A percentile compares a stretch with the other conserved stretches of the same genome.
Conservation (phyloP, 2,329 filamentous ascomycete genomes). For the Hymenoscyphus fraxineus region DNA sequence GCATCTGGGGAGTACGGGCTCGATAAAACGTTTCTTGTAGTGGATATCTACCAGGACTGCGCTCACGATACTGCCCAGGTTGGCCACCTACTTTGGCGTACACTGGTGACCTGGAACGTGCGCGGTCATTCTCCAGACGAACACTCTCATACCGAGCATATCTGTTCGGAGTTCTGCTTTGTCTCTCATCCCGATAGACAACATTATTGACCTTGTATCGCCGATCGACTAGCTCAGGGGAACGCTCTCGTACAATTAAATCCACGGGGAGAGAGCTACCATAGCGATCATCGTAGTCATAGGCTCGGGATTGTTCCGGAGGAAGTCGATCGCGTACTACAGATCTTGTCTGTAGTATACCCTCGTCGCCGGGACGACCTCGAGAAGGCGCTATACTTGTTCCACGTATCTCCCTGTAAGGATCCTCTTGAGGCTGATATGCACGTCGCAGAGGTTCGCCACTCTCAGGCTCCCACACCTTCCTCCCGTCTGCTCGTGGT, state of each 20-base stretch:
- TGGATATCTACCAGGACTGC: constrained; percentile 29
- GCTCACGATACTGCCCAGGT: constrained; percentile 33
- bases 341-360: constrained; percentile 17
- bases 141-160: constrained; percentile 36
- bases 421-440: constrained; percentile 18
- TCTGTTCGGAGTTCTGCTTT: constrained; percentile 33
- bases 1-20: constrained; percentile 26
- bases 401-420: constrained; percentile 18
- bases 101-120: constrained; percentile 36
- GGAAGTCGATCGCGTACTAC: constrained; percentile 23
- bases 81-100: constrained; percentile 31
- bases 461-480: constrained; percentile 22
- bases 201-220: constrained; percentile 34
- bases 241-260: constrained; percentile 26
- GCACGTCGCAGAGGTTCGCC: constrained; percentile 12
- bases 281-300: constrained; percentile 30
- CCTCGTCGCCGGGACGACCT: constrained; percentile 17
- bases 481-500: constrained; percentile 12
- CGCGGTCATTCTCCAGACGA: constrained; percentile 33
- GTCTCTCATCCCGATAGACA: constrained; percentile 35
- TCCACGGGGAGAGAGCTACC: constrained; percentile 18
- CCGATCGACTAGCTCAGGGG: constrained; percentile 34
- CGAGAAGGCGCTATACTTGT: constrained; percentile 9
- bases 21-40: constrained; percentile 33
- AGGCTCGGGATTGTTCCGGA: constrained; percentile 21